Percentiles rank a stretch among this genome's conserved stretches.
Evolutionary conservation across 306 rosid genomes (phyloP).

Genomic region (Sphenostylis stenocarpa): DNA sequence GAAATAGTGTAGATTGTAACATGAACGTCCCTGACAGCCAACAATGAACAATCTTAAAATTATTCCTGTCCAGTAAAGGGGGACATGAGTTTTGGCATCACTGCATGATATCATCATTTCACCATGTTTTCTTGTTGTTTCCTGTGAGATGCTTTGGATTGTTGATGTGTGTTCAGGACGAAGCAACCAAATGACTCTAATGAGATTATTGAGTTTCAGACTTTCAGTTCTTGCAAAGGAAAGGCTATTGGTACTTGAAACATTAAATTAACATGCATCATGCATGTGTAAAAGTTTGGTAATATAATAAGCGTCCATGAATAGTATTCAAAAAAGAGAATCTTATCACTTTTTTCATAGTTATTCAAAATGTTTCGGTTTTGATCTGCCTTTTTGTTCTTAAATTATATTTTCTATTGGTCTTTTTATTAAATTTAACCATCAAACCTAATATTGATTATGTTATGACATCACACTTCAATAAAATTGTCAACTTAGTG

Average conservation of each 20-base stretch:
- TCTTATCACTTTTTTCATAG: not conserved
- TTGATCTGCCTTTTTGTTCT: too few species aligned
- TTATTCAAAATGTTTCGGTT: too few species aligned
- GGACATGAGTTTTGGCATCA: constrained; percentile 1
- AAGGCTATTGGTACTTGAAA: not conserved
- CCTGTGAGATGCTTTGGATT: too few species aligned
- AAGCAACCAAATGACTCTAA: too few species aligned
- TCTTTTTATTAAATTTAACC: too few species aligned
- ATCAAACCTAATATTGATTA: too few species aligned
- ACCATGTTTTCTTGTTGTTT: not conserved
- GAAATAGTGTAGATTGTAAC: constrained; percentile 26
- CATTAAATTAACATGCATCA: not conserved
- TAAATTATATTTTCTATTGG: too few species aligned
- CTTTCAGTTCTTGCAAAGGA: not conserved
- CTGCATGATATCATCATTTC: not conserved
- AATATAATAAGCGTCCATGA: not conserved
- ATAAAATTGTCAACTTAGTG: too few species aligned
- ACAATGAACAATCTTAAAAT: too few species aligned
- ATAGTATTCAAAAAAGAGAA: not conserved
- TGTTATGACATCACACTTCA: too few species aligned
- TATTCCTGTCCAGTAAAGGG: not conserved
- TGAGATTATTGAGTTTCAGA: not conserved
- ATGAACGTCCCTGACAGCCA: constrained; percentile 7
- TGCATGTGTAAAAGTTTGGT: not conserved
- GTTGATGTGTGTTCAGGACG: too few species aligned